Percentiles rank a stretch among this genome's conserved stretches.
Conservation (phyloP, 2,329 filamentous ascomycete species). For the Dothistroma septosporum region DNA sequence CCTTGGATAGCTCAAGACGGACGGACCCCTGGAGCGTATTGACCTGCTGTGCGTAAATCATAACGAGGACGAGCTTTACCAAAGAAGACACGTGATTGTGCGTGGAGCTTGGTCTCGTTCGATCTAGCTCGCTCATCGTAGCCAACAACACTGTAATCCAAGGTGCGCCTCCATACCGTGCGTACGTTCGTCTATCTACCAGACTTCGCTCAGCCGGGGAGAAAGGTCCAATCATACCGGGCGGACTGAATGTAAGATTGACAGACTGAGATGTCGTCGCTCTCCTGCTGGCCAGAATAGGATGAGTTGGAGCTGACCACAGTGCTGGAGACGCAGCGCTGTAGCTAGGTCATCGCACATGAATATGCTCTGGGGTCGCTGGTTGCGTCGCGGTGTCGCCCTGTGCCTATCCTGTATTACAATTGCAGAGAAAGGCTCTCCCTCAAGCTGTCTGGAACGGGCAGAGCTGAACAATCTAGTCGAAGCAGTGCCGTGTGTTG, state of each 20-base stretch:
- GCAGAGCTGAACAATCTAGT: background rate
- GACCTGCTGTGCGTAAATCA: constrained; percentile 40
- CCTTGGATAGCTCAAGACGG: constrained; percentile 27
- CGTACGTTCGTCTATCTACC: constrained; percentile 34
- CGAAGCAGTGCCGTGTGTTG: background rate
- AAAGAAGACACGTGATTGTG: constrained; percentile 35
- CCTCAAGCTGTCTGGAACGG: background rate
- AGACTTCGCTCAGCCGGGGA: constrained; percentile 18
- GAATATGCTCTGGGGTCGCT: background rate
- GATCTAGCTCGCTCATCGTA: constrained; percentile 35
- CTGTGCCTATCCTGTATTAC: background rate
- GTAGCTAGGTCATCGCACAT: background rate
- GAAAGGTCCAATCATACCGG: constrained; percentile 10
- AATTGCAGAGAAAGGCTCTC: background rate
- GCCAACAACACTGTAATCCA: constrained; percentile 46
- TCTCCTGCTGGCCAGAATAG: background rate
- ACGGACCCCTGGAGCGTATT: constrained; percentile 30
- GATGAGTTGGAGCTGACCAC: constrained; percentile 15
- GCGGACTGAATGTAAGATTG: constrained; percentile 9
- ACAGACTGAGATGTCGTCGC: too few relatives aligned
- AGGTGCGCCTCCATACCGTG: constrained; percentile 44
- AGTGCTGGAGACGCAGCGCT: background rate
- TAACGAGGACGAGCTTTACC: constrained; percentile 35
- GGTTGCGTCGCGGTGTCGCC: background rate
- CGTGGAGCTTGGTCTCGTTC: constrained; percentile 35